Base-by-base conservation (phyloP, 495 filamentous ascomycete species). In the Talaromyces borbonicus region DNA sequence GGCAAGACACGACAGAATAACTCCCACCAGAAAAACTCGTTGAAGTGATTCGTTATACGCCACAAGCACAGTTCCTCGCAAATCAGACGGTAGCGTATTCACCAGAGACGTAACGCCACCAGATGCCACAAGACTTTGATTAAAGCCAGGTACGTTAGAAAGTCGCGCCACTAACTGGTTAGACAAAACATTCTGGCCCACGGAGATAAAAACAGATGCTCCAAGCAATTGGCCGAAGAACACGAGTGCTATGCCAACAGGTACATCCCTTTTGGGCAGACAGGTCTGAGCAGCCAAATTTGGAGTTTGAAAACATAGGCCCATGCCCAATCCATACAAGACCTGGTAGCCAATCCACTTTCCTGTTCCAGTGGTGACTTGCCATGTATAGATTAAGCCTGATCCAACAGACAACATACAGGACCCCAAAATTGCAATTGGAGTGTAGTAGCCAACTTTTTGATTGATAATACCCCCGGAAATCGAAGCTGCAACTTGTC, bases 251-350 rank as follows among this genome's bases (percentile, higher is more conserved):
- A 80, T 68, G 16, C 80, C 82, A 4, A 72, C 78, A 7, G 79
- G 60, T 8, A 85, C 67, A 50, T 85, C 79, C 7, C n/a, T 63
- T 59, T 15, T 56, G 58, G 0, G 67, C 56, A 8, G 86, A 70
- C 1, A 75, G 1, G 79, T 74, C 51, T 87, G 83, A 5, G 77
- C 77, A 5, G 79, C 80, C 30, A 86, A 67, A 19, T 66, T 67
- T 0, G 76, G 64, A 32, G 79, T 75, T 56, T 88, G 84, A 72
- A 86, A 74, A n/a, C 84, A 83, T 7, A 77, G 62, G 0, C 85
- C 86, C 5, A 87, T 55, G 5, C 84, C 85, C 11, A 83, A 70
- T 27, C 85, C 85, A 15, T 52, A 61, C 5, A 70, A 16, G 9
- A 63, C 47, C 22, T 63, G 56, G 51, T 62, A 69, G 2, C 52